Percentiles rank a stretch among this genome's conserved stretches.
phyloP scores from a whole-genome alignment of 2,329 filamentous ascomycete genomes.

The Alternaria arborescens region DNA sequence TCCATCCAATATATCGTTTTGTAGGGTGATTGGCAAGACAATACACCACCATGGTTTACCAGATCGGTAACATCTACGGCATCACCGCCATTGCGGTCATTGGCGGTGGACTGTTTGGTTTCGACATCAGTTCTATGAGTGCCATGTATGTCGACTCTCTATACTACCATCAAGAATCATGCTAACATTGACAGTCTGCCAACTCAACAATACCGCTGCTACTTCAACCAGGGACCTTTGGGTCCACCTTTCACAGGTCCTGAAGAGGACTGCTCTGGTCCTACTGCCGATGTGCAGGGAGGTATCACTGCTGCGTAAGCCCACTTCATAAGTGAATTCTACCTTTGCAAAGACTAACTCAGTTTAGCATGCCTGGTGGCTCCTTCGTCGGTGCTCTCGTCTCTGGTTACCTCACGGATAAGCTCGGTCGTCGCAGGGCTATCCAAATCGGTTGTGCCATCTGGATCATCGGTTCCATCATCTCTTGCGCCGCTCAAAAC shows the following conservation, averaged over 20 bases:
- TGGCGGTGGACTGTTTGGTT: conserved; percentile 78
- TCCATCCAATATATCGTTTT: conserved; percentile 9
- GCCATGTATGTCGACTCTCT: conserved; percentile 44
- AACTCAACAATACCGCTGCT: conserved; percentile 73
- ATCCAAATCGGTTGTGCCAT: conserved; percentile 63
- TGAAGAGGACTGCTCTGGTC: conserved; percentile 60
- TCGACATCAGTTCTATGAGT: conserved; percentile 80
- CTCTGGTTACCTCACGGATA: conserved; percentile 68
- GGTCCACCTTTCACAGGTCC: conserved; percentile 48
- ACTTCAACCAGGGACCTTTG: conserved; percentile 67
- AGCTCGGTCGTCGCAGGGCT: conserved; percentile 61
- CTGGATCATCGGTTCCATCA: conserved; percentile 67
- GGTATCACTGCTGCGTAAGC: conserved; percentile 58
- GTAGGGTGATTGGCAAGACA: neutral
- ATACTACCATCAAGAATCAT: conserved; percentile 3
- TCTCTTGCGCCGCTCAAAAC: conserved; percentile 70
- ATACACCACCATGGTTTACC: conserved; percentile 35
- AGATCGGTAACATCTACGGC: conserved; percentile 65
- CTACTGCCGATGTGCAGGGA: conserved; percentile 65
- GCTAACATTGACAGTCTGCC: conserved; percentile 61
- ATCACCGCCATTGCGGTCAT: conserved; percentile 66
- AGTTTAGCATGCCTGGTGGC: conserved; percentile 68
- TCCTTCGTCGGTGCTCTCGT: conserved; percentile 71
- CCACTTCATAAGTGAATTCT: neutral
- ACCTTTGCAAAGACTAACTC: neutral